Evolutionary conservation across 225 moss, liverwort and hornwort species (phyloP), one percentile per base, ranked within the genome.

Genomic region (Antitrichia curtipendula): DNA sequence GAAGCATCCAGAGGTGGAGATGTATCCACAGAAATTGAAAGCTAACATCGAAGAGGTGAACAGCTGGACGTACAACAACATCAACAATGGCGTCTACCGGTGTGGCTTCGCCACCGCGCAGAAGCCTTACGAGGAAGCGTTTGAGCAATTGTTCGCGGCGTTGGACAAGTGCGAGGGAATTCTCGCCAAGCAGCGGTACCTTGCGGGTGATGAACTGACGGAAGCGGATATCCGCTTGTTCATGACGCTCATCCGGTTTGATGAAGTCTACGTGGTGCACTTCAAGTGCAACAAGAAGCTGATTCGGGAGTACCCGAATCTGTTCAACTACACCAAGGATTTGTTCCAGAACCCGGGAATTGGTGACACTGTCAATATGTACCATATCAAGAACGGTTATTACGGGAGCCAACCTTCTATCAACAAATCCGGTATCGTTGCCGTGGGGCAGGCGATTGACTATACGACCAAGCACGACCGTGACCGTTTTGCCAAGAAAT

Each of bases 281-380:
- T 97, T 97, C 95, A 97, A 97, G 85, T 88, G 90, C 78, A 95
- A 97, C 92, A 94, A 95, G 88, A 91, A 90, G 86, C 78, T 94
- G 47, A 97, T 97, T 81, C 89, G 94, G 2, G 95, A 97, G 92
- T 97, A 95, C 59, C 94, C 96, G 22, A 97, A 97, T 82, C 38
- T 97, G 50, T 94, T 97, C 89, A 96, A 95, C 85, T 97, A 95
- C 83, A 93, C 91, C n/a, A 97, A 96, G 77, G 98, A 97, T 83
- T 87, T 97, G 82, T 97, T 90, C 61, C 97, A 96, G 65, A 82
- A 89, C 45, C 93, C 93, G 52, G 94, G 87, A 31, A 91, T 95
- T n/a, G 90, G 94, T 14, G 95, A 90, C 8, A 97, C 96, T 9
- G 97, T 97, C 52, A 89, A 92, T 54, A 95, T 97, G 91, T 90